phyloP scores from a whole-genome alignment of 352 stramenopile genomes.

The Phytophthora citricola region DNA sequence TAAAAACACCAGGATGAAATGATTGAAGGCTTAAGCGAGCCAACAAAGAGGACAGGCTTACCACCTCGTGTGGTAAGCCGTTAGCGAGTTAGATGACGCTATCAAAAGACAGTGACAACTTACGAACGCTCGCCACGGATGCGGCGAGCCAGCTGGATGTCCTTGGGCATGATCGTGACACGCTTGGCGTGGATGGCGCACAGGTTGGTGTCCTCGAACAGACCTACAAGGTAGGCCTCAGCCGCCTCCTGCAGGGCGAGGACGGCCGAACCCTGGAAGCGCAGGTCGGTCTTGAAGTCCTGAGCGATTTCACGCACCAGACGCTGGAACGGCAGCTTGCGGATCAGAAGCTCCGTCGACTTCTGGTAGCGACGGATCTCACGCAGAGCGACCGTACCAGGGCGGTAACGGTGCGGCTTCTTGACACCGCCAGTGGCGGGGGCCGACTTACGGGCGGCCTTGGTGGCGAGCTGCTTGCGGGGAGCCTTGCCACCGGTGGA shows the following conservation, averaged over 20 bases:
- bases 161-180: conserved; percentile 96
- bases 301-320: conserved; percentile 94
- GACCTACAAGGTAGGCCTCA: conserved; percentile 83
- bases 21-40: conserved; percentile 21
- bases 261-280: conserved; percentile 89
- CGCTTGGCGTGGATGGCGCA: conserved; percentile 94
- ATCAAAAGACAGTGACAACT: conserved; percentile 36
- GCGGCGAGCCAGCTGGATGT: conserved; percentile 94
- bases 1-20: conserved; percentile 82
- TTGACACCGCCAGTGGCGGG: conserved; percentile 93
- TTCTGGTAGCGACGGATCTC: conserved; percentile 98
- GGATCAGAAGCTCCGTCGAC: conserved; percentile 96
- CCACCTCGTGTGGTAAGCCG: not conserved
- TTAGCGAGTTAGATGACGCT: conserved; percentile 20
- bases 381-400: conserved; percentile 91
- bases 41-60: conserved; percentile 9
- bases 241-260: conserved; percentile 89
- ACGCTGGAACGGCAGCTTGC: conserved; percentile 96
- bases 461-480: conserved; percentile 94
- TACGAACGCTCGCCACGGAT: conserved; percentile 91
- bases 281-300: conserved; percentile 90
- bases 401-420: conserved; percentile 91
- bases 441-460: conserved; percentile 93
- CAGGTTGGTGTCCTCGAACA: conserved; percentile 94
- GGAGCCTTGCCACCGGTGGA: conserved; percentile 95